Evolutionary conservation across 2,329 filamentous ascomycete species (phyloP).

Genomic region (Ophiostoma sp.): DNA sequence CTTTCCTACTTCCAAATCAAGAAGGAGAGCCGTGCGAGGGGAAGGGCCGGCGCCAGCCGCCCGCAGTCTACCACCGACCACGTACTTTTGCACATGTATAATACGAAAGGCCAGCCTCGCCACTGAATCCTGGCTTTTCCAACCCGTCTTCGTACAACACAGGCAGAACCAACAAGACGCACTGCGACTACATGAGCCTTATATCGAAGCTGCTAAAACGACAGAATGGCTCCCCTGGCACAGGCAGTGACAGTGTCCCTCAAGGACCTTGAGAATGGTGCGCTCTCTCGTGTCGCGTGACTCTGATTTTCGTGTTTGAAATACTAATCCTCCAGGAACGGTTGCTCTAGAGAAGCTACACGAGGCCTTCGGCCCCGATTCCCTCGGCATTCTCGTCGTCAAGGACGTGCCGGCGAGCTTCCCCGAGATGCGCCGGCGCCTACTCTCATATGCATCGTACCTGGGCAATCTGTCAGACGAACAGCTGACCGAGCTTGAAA

Average conservation of each 20-base stretch:
- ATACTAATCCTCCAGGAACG: conserved; percentile 43
- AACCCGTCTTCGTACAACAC: conserved; percentile 8
- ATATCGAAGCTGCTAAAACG: background rate
- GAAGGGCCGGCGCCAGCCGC: conserved; percentile 21
- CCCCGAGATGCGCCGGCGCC: conserved; percentile 59
- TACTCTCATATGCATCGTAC: conserved; percentile 84
- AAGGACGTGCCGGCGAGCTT: conserved; percentile 74
- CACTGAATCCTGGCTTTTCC: background rate
- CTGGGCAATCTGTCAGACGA: conserved; percentile 70
- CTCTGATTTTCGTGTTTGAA: background rate
- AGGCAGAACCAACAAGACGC: background rate
- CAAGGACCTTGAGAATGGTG: conserved; percentile 25
- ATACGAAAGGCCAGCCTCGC: too few species aligned
- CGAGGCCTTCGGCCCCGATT: conserved; percentile 82
- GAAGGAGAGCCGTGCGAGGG: conserved; percentile 13
- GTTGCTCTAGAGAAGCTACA: conserved; percentile 64
- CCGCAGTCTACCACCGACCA: conserved; percentile 11
- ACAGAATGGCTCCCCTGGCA: conserved; percentile 24
- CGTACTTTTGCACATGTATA: background rate
- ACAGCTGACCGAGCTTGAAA: conserved; percentile 61
- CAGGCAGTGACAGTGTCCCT: conserved; percentile 27
- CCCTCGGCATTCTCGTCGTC: conserved; percentile 89
- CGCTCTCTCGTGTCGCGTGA: background rate
- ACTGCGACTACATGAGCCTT: background rate
- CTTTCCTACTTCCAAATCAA: conserved; percentile 10